phyloP scores from a whole-genome alignment of 2,329 filamentous ascomycete species.

The Geoglossum cookeanum region DNA sequence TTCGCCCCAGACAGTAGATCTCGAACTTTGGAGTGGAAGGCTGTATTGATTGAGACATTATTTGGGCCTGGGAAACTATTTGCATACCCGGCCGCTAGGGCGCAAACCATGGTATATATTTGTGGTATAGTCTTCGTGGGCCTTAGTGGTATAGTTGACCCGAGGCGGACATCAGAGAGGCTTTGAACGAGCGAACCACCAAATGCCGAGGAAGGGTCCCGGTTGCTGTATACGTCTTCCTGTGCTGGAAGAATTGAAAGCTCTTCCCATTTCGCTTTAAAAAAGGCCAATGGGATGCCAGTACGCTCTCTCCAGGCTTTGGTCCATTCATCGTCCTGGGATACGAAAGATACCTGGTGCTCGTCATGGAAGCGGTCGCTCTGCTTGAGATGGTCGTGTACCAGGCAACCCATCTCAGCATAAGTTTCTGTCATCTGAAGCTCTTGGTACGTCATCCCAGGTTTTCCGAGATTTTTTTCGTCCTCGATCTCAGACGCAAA shows the following conservation, averaged over 20 bases:
- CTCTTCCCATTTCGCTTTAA: constrained; percentile 9
- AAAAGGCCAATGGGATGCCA: constrained; percentile 8
- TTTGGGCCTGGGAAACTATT: background rate
- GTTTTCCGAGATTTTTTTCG: constrained; percentile 3
- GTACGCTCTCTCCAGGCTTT: constrained; percentile 6
- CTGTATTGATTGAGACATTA: background rate
- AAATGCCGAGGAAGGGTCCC: background rate
- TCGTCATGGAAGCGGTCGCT: constrained; percentile 3
- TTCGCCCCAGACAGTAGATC: background rate
- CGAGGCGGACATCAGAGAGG: background rate
- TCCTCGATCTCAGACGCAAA: background rate
- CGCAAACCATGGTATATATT: background rate
- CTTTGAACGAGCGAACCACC: background rate
- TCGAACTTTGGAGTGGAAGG: background rate
- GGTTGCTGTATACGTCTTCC: background rate
- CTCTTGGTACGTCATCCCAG: constrained; percentile 4
- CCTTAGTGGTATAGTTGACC: background rate
- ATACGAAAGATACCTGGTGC: constrained; percentile 8
- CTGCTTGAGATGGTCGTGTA: background rate
- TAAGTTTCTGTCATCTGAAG: background rate
- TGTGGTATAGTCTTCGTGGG: background rate
- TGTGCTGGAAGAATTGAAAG: background rate
- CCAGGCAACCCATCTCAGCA: background rate
- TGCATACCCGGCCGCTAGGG: background rate
- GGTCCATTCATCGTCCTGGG: constrained; percentile 11